A percentile compares a stretch with the other conserved stretches of the same genome.
Conservation (phyloP, 257 asterid species). For the Nicotiana sylvestris region DNA sequence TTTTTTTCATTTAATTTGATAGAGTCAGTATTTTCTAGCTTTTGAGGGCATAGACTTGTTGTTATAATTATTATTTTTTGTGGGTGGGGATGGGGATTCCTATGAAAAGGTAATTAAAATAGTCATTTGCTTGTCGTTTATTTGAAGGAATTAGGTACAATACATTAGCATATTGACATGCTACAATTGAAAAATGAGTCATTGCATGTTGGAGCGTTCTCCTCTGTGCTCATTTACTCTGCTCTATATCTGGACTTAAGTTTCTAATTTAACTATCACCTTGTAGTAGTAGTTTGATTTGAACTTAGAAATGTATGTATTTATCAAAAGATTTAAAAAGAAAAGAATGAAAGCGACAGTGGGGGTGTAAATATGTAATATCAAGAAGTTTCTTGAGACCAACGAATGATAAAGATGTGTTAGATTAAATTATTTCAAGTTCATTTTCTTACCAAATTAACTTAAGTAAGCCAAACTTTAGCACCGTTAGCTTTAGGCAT, state of each 20-base stretch:
- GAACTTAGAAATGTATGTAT: not conserved
- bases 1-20: not conserved
- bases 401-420: no score
- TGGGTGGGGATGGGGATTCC: not conserved
- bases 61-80: not conserved
- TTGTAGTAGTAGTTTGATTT: not conserved
- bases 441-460: not conserved
- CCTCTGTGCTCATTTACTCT: constrained; percentile 23
- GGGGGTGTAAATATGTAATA: no score
- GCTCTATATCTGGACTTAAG: not conserved
- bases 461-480: not conserved
- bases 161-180: constrained; percentile 53
- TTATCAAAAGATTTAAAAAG: not conserved
- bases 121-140: constrained; percentile 25
- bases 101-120: constrained; percentile 15
- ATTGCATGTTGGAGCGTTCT: constrained; percentile 46
- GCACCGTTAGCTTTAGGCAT: not conserved
- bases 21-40: constrained; percentile 22
- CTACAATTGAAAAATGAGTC: constrained; percentile 34
- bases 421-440: no score
- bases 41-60: not conserved
- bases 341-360: not conserved
- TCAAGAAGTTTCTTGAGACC: no score
- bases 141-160: constrained; percentile 30
- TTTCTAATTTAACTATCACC: not conserved